Base-by-base conservation (phyloP, 768 basidiomycete genomes). In the Russula abietina region DNA sequence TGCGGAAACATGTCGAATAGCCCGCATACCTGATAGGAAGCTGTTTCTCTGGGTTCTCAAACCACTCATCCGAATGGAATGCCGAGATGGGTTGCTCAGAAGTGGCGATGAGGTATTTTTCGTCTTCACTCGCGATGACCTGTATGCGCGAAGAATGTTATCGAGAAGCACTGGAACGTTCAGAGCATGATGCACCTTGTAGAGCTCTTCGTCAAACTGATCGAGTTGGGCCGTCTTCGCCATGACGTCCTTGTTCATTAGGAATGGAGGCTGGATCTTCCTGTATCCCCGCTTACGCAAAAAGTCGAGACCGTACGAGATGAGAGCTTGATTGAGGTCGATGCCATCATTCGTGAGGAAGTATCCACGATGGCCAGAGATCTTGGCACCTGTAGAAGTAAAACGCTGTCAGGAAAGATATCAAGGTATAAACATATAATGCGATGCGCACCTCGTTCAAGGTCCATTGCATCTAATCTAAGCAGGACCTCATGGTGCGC, bases 241-340 rank as follows among this genome's bases (percentile, higher is more conserved):
- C 97, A 99, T 99, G 70, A 90, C 82, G 26, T 95, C 91, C 75
- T 93, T 95, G 80, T 93, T 93, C 89, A 99, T 98, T 80, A 99
- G 88, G 79, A 97, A 99, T 0, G 97, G 97, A 3, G 95, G 91
- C 73, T 95, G 93, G 55, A 98, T 84, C 76, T 96, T 98, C 78
- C 87, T 96, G 83, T 91, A 98, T 0, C 83, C 86, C 32, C 80
- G 81, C 57, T 80, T 82, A 39, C 93, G 82, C 57, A 99, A 79
- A 75, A 95, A 99, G 72, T 98, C 91, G 67, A 99, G 86, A 5
- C 93, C 94, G 70, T 98, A 98, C 54, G 87, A 83, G 74, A 98
- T 90, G 53, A 99, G 79, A 0, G 97, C 97, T 74, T 95, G 97
- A 74, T 98, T 99, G 48, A 99, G 83, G 76, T 98, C 96, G 67